phyloP scores from a whole-genome alignment of 2,329 filamentous ascomycete genomes.

The Hirsutella minnesotensis region DNA sequence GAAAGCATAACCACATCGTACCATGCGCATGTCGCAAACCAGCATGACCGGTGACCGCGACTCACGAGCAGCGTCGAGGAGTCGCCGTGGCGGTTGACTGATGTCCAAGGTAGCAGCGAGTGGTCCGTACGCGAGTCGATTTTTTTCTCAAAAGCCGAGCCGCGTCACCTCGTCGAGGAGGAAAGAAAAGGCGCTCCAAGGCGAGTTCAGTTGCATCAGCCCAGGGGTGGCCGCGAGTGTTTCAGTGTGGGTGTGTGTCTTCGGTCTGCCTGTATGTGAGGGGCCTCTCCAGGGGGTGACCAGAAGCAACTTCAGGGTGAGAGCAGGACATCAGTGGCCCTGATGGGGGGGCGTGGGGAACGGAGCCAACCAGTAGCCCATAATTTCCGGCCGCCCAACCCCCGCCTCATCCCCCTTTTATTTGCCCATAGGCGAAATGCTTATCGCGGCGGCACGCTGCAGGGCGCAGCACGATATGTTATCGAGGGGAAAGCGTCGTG shows the following conservation, averaged over 20 bases:
- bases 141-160: too few species aligned
- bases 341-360: constrained; percentile 4
- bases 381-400: constrained; percentile 8
- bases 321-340: constrained; percentile 8
- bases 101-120: too few species aligned
- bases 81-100: not conserved
- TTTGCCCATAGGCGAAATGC: constrained; percentile 1
- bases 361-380: constrained; percentile 10
- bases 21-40: not conserved
- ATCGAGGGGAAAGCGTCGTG: not conserved
- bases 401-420: constrained; percentile 1
- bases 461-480: not conserved
- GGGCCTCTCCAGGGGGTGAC: constrained; percentile 8
- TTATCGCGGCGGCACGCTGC: constrained; percentile 3
- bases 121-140: too few species aligned
- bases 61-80: not conserved
- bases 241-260: constrained; percentile 8
- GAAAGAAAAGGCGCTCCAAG: not conserved
- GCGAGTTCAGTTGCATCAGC: constrained; percentile 1
- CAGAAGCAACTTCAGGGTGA: constrained; percentile 12
- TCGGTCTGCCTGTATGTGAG: constrained; percentile 6
- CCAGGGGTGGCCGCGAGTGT: constrained; percentile 5
- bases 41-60: not conserved
- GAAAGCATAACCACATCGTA: not conserved
- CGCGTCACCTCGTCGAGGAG: not conserved